Conservation (phyloP, 2,329 filamentous ascomycete genomes). For the Neoascochyta sp. region DNA sequence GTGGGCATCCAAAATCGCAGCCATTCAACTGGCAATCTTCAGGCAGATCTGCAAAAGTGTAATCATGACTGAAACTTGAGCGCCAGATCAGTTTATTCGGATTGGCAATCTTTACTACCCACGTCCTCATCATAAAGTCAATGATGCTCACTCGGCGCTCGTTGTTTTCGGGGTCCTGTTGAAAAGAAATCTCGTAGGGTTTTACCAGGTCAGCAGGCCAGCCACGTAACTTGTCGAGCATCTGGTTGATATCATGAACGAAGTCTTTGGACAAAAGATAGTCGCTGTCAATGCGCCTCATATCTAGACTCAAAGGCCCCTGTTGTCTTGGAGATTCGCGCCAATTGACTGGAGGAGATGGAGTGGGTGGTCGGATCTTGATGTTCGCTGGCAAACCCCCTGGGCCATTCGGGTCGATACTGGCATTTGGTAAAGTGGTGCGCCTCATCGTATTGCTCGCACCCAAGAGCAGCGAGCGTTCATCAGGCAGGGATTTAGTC, state of each 20-base stretch:
- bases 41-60: conserved; percentile 1
- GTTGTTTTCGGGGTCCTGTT: conserved; percentile 3
- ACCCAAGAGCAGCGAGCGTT: too few species aligned
- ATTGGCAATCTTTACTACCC: conserved; percentile 3
- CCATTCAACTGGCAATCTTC: conserved; percentile 1
- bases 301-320: conserved; percentile 1
- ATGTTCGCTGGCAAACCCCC: too few species aligned
- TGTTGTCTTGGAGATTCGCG: conserved; percentile 1
- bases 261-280: conserved; percentile 6
- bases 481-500: too few species aligned
- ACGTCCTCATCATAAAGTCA: neutral
- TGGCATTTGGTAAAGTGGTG: too few species aligned
- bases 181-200: conserved; percentile 5
- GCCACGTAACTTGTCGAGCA: conserved; percentile 8
- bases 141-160: conserved; percentile 1
- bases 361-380: neutral
- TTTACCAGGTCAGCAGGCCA: conserved; percentile 1
- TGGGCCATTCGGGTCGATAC: too few species aligned
- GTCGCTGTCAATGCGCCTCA: conserved; percentile 6
- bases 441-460: too few species aligned
- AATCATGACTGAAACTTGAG: neutral
- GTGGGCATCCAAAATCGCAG: conserved; percentile 2
- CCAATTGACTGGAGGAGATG: conserved; percentile 1
- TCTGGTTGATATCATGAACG: conserved; percentile 9
- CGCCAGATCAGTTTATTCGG: neutral